A percentile compares a stretch with the other conserved stretches of the same genome.
Conservation (phyloP, 495 filamentous ascomycete species). For the Rostrohypoxylon terebratum region DNA sequence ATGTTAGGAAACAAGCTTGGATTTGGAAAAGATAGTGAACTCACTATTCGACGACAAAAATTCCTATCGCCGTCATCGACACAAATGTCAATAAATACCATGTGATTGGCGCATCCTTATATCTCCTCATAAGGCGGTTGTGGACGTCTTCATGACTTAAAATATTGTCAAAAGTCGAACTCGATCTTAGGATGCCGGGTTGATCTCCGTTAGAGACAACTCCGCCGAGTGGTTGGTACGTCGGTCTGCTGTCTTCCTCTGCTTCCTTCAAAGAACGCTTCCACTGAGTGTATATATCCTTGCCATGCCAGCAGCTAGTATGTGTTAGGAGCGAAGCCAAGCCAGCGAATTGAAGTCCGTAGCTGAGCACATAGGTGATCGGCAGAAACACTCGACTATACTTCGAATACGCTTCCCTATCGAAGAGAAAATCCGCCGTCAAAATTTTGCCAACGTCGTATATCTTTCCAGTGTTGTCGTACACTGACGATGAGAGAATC, state of each 20-base stretch:
- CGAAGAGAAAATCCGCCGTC: constrained; percentile 76
- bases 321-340: constrained; percentile 78
- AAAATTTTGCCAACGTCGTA: constrained; percentile 83
- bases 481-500: constrained; percentile 78
- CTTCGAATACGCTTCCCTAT: constrained; percentile 73
- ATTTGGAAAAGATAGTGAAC: constrained; percentile 38
- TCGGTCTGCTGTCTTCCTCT: constrained; percentile 54
- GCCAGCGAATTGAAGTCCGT: constrained; percentile 83
- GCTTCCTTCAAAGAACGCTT: constrained; percentile 63
- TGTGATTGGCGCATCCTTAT: constrained; percentile 77
- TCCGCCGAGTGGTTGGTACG: constrained; percentile 59
- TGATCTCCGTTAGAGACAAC: constrained; percentile 19
- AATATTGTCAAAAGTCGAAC: constrained; percentile 65
- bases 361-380: constrained; percentile 84
- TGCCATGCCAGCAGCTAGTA: constrained; percentile 78
- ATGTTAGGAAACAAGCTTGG: constrained; percentile 24
- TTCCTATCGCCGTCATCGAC: constrained; percentile 76
- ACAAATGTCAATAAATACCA: constrained; percentile 81
- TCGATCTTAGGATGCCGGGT: constrained; percentile 47
- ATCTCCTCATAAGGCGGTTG: constrained; percentile 78
- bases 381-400: constrained; percentile 86
- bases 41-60: constrained; percentile 86
- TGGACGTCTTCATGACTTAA: constrained; percentile 79
- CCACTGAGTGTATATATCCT: constrained; percentile 79
- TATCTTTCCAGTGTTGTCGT: constrained; percentile 80